These are phyloP conservation scores for Pogostemon cablin DNA, from an alignment of 257 asterid species.

Conservation along the genomic window DNA sequence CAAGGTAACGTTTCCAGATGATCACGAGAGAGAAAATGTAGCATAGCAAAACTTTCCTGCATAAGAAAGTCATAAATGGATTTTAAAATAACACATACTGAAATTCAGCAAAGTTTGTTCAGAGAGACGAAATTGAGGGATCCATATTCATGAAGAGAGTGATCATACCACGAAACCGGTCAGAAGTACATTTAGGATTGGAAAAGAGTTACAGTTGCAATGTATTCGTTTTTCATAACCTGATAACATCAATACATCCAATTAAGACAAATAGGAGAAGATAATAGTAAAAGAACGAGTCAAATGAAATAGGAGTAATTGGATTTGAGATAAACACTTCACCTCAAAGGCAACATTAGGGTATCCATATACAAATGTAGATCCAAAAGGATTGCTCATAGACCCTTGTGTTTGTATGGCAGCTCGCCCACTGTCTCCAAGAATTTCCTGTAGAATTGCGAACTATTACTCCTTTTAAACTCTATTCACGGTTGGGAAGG, in stretches of 20 bases:
- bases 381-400: conserved; percentile 82
- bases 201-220: conserved; percentile 88
- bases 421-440: conserved; percentile 84
- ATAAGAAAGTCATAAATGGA: no score
- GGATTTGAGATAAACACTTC: conserved; percentile 6
- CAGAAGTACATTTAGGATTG: conserved; percentile 53
- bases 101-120: no score
- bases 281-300: background rate
- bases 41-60: no score
- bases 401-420: conserved; percentile 94
- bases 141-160: background rate
- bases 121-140: no score
- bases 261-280: conserved; percentile 17
- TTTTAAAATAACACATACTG: no score
- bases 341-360: conserved; percentile 90
- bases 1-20: no score
- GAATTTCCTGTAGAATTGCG: conserved; percentile 56
- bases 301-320: background rate
- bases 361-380: conserved; percentile 88
- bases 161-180: conserved; percentile 23
- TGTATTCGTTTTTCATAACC: conserved; percentile 88
- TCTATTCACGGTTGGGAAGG: background rate
- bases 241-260: conserved; percentile 34
- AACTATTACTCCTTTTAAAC: conserved; percentile 18
- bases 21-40: no score